These are phyloP conservation scores for Arthrobotrys iridis DNA, from an alignment of 2,329 filamentous ascomycete genomes.

Conservation along the genomic window DNA sequence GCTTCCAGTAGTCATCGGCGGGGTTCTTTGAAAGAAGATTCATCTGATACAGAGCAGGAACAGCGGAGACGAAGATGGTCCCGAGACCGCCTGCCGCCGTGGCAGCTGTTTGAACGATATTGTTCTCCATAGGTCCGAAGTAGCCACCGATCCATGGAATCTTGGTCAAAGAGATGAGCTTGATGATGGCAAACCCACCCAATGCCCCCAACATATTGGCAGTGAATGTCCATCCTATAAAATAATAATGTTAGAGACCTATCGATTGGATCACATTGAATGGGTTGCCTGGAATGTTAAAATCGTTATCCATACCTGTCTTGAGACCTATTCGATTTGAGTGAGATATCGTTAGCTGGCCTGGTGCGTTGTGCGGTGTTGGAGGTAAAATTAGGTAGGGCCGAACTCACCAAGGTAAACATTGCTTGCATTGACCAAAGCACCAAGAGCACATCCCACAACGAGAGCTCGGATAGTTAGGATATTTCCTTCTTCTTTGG, in stretches of 20 bases:
- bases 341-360: conserved; percentile 50
- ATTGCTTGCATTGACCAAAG: conserved; percentile 71
- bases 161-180: conserved; percentile 66
- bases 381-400: conserved; percentile 57
- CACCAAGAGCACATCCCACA: conserved; percentile 68
- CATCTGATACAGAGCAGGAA: conserved; percentile 71
- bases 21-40: conserved; percentile 66
- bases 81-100: conserved; percentile 70
- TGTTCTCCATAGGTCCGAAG: conserved; percentile 72
- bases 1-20: conserved; percentile 68
- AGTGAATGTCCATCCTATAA: conserved; percentile 63
- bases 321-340: conserved; percentile 63
- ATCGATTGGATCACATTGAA: not conserved
- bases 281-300: not conserved
- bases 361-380: conserved; percentile 23
- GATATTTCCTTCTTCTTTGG: conserved; percentile 65
- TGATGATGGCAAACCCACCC: conserved; percentile 68
- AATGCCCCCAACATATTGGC: conserved; percentile 68
- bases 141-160: conserved; percentile 67
- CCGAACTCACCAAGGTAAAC: conserved; percentile 69
- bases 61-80: conserved; percentile 69
- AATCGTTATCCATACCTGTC: conserved; percentile 60
- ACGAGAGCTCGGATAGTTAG: conserved; percentile 69
- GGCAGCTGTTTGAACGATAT: conserved; percentile 70
- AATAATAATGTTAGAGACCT: not conserved